These are phyloP conservation scores for Friedmanniomyces simplex DNA, from an alignment of 495 filamentous ascomycete genomes.

Conservation along the genomic window DNA sequence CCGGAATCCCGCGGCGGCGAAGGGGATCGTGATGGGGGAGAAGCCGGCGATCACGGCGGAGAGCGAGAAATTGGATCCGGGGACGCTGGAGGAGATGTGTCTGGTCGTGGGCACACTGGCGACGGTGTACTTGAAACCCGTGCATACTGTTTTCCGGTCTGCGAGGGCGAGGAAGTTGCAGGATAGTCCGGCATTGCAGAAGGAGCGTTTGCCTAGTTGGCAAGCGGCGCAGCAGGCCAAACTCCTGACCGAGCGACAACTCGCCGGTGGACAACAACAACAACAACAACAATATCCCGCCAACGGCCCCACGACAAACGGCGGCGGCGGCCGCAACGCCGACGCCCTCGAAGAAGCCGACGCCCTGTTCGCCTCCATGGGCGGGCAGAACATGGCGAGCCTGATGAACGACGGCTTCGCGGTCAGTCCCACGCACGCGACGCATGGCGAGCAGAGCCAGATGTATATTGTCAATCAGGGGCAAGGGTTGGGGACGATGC, in stretches of 20 bases:
- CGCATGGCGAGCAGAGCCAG: conserved; percentile 21
- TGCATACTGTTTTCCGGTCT: conserved; percentile 92
- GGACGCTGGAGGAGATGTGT: conserved; percentile 92
- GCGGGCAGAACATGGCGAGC: conserved; percentile 41
- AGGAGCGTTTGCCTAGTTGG: conserved; percentile 43
- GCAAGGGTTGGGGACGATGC: conserved; percentile 49
- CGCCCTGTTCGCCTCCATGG: conserved; percentile 68
- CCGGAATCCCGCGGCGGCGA: conserved; percentile 80
- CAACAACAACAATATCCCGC: not conserved
- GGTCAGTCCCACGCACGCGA: conserved; percentile 30
- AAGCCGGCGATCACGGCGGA: conserved; percentile 96
- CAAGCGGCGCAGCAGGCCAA: conserved; percentile 23
- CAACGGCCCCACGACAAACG: conserved; percentile 25
- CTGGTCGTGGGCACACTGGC: conserved; percentile 92
- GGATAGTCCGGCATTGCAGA: conserved; percentile 78
- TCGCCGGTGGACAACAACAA: not conserved
- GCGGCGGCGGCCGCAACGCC: conserved; percentile 34
- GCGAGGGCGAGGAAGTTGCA: conserved; percentile 67
- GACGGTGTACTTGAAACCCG: conserved; percentile 95
- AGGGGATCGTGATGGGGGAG: conserved; percentile 86
- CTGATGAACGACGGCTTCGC: conserved; percentile 32
- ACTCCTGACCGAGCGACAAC: conserved; percentile 8
- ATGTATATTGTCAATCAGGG: conserved; percentile 60
- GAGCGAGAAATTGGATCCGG: conserved; percentile 84
- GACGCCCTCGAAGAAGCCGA: conserved; percentile 75